phyloP scores from a whole-genome alignment of 2,329 filamentous ascomycete genomes.

The Knufia fluminis region DNA sequence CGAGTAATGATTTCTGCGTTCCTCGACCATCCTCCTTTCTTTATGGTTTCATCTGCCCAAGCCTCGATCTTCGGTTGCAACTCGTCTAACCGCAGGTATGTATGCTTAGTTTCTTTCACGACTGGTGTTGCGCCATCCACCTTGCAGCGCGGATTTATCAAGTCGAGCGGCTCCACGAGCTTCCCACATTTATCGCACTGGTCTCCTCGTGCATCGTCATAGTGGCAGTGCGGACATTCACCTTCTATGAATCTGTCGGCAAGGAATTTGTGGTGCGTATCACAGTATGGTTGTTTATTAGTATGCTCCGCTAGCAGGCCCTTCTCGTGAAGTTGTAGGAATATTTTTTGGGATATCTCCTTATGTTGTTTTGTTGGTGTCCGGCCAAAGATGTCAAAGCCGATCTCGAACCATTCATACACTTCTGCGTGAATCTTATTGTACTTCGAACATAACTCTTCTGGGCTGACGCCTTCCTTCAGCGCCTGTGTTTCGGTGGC shows the following conservation, averaged over 20 bases:
- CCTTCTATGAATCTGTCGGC: slow-evolving; percentile 61
- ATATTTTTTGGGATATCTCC: slow-evolving; percentile 86
- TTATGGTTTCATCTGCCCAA: slow-evolving; percentile 66
- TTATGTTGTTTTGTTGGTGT: slow-evolving; percentile 86
- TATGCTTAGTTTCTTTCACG: slow-evolving; percentile 74
- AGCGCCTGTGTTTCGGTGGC: slow-evolving; percentile 93
- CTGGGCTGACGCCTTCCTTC: slow-evolving; percentile 72
- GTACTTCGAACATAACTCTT: slow-evolving; percentile 85
- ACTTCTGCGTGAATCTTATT: slow-evolving; percentile 81
- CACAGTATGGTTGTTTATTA: slow-evolving; percentile 85
- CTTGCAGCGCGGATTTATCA: slow-evolving; percentile 85
- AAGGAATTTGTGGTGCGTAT: slow-evolving; percentile 57
- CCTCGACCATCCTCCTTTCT: slow-evolving; percentile 50
- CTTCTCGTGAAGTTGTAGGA: slow-evolving; percentile 76
- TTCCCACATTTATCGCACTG: slow-evolving; percentile 68
- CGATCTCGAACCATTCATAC: slow-evolving; percentile 93
- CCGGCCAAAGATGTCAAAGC: slow-evolving; percentile 88
- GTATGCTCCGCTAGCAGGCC: slow-evolving; percentile 79
- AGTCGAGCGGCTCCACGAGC: slow-evolving; percentile 61
- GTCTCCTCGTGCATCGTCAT: slow-evolving; percentile 62
- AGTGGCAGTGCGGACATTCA: slow-evolving; percentile 44
- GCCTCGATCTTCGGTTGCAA: slow-evolving; percentile 66
- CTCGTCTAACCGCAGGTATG: slow-evolving; percentile 79
- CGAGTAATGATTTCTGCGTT: slow-evolving; percentile 38
- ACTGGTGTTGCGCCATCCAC: slow-evolving; percentile 76